phyloP scores from a whole-genome alignment of 2,329 filamentous ascomycete genomes.

The Pyrenochaeta sp. region DNA sequence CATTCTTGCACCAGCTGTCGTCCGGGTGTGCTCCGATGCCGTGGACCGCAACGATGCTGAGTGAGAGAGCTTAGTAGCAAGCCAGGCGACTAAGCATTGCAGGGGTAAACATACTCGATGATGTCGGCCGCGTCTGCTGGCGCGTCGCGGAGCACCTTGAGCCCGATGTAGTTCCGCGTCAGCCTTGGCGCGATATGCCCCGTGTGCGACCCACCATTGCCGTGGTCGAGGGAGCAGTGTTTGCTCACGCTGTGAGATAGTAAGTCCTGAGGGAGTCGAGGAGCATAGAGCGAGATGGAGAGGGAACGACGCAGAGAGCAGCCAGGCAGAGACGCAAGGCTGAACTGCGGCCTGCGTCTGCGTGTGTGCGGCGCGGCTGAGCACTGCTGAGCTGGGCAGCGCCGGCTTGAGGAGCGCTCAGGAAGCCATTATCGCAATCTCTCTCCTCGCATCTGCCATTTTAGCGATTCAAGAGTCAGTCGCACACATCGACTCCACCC shows the following conservation, averaged over 20 bases:
- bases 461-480: too few relatives aligned
- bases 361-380: too few relatives aligned
- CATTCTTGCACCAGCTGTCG: slow-evolving; percentile 40
- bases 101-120: slow-evolving; percentile 21
- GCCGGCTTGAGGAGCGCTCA: too few relatives aligned
- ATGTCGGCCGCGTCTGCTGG: slow-evolving; percentile 15
- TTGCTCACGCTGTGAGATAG: neutral
- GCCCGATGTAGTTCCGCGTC: slow-evolving; percentile 16
- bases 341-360: too few relatives aligned
- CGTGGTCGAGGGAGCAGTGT: neutral
- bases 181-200: slow-evolving; percentile 5
- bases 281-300: neutral
- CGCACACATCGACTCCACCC: too few relatives aligned
- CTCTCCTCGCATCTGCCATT: too few relatives aligned
- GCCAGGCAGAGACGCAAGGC: too few relatives aligned
- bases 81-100: too few relatives aligned
- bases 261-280: too few relatives aligned
- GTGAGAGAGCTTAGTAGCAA: neutral
- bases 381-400: too few relatives aligned
- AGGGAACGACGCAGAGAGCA: too few relatives aligned
- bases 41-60: slow-evolving; percentile 38
- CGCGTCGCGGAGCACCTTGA: slow-evolving; percentile 30
- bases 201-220: neutral
- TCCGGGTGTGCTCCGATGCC: slow-evolving; percentile 39
- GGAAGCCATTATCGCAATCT: too few relatives aligned